Conservation (phyloP, 2,329 filamentous ascomycete genomes). For the Apiospora pterosperma region DNA sequence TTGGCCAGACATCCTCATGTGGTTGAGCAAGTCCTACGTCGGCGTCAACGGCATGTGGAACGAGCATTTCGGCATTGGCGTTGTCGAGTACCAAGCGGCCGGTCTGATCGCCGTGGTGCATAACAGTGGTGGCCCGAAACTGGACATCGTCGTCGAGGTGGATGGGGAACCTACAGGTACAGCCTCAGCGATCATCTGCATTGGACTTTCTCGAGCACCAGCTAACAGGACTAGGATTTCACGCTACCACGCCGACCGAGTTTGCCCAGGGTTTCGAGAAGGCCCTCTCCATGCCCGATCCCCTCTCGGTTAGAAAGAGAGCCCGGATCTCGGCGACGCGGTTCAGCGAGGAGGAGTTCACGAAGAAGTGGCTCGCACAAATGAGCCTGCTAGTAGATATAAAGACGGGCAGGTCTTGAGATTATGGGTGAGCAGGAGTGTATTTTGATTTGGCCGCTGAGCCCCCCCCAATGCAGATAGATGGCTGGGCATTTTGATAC, state of each 20-base stretch:
- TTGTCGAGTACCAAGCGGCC: slow-evolving; percentile 96
- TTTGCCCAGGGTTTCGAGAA: slow-evolving; percentile 80
- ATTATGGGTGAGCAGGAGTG: neutral
- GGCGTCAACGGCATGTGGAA: slow-evolving; percentile 99
- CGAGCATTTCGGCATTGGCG: slow-evolving; percentile 97
- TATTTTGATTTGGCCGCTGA: neutral
- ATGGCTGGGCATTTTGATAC: slow-evolving; percentile 3
- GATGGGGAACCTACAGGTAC: slow-evolving; percentile 75
- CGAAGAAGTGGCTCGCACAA: slow-evolving; percentile 70
- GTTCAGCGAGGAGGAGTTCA: slow-evolving; percentile 88
- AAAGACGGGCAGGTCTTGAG: neutral
- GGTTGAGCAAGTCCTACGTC: slow-evolving; percentile 72
- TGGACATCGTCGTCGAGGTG: slow-evolving; percentile 84
- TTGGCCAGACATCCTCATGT: slow-evolving; percentile 82
- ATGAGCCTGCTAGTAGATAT: slow-evolving; percentile 65
- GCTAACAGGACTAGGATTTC: slow-evolving; percentile 61
- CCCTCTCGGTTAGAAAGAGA: slow-evolving; percentile 68
- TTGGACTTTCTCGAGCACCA: neutral
- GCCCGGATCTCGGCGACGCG: slow-evolving; percentile 76
- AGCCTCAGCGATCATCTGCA: slow-evolving; percentile 11
- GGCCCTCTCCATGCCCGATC: slow-evolving; percentile 70
- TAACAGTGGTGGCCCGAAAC: slow-evolving; percentile 85
- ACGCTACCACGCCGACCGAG: slow-evolving; percentile 72
- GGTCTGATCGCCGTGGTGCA: slow-evolving; percentile 92
- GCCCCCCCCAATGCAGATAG: neutral